Base-by-base conservation (phyloP, 2,329 filamentous ascomycete genomes). In the Aspergillus sp. region DNA sequence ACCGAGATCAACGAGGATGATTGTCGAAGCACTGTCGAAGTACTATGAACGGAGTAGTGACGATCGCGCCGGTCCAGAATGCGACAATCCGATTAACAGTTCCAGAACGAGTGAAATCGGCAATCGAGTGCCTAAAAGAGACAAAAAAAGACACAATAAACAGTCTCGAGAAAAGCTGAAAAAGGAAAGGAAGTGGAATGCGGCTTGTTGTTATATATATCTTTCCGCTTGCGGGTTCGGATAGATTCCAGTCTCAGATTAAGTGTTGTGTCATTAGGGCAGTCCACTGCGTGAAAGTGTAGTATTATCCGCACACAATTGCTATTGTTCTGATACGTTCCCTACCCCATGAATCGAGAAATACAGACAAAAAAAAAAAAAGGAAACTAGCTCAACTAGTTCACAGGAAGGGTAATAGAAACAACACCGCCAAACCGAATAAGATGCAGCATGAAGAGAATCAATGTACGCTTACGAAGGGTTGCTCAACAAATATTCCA, bases 401-500 rank as follows among this genome's bases (percentile, higher is more conserved):
- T 41, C 30, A 43, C 47, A 45, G 37, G 42, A 32, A 41, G 30
- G 44, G 35, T 43, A 49, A 33, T 43, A 20, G 32, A 39, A 47
- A 12, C 5, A 35, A 30, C 22, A 43, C 22, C 22, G 41, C 22
- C 41, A 38, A 48, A 38, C 19, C n/a, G 7, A 41, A 22, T 19
- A 33, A 38, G 33, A 38, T 39, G 42, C 37, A 33, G 32, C 38
- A 30, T 47, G 41, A 47, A 43, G 20, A 15, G 27, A 35, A 32
- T n/a, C 41, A 43, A 5, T 32, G 12, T 15, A 7, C 15, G n/a
- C n/a, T 15, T 27, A 43, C 20, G 13, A 69, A 27, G 59, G 55
- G 50, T 65, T 59, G 53, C 56, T 68, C 43, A 72, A 55, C 4
- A 72, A 57, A 55, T 70, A 70, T 43, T 72, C 68, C 44, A 72